phyloP scores from a whole-genome alignment of 2,329 filamentous ascomycete genomes.

The Pezicula rhizophila region DNA sequence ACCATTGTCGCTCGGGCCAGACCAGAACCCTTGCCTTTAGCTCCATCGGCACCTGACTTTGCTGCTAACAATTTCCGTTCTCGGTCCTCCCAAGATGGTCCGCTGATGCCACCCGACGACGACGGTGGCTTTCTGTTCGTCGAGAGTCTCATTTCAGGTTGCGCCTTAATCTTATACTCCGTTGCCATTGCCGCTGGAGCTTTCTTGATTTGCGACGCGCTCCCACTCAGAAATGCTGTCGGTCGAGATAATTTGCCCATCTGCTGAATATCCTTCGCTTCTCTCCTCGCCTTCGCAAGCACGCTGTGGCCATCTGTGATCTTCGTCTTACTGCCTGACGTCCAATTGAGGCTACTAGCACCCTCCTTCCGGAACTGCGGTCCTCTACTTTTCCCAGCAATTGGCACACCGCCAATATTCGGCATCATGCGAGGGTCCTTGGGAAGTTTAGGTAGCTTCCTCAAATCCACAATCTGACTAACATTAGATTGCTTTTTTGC shows the following conservation, averaged over 20 bases:
- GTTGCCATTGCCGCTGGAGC: slow-evolving; percentile 50
- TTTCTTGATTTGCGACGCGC: slow-evolving; percentile 32
- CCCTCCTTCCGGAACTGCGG: slow-evolving; percentile 21
- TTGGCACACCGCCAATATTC: slow-evolving; percentile 27
- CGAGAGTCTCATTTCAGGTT: slow-evolving; percentile 29
- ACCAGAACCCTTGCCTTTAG: background rate
- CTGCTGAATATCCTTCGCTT: slow-evolving; percentile 47
- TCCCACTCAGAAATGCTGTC: slow-evolving; percentile 28
- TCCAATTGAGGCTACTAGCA: slow-evolving; percentile 36
- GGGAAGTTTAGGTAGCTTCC: slow-evolving; percentile 38
- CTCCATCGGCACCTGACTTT: slow-evolving; percentile 10
- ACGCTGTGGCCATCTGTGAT: slow-evolving; percentile 45
- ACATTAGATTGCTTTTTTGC: slow-evolving; percentile 51
- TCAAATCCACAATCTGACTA: slow-evolving; percentile 49
- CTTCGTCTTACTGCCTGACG: slow-evolving; percentile 45
- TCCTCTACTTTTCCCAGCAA: slow-evolving; percentile 17
- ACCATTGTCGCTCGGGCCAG: slow-evolving; percentile 12
- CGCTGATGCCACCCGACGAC: slow-evolving; percentile 10
- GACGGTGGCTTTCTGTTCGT: slow-evolving; percentile 18
- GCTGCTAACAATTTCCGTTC: slow-evolving; percentile 27
- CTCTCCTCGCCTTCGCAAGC: slow-evolving; percentile 49
- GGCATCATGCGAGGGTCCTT: slow-evolving; percentile 30
- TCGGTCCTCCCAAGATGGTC: slow-evolving; percentile 27
- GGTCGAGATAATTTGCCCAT: slow-evolving; percentile 41
- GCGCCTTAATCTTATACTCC: slow-evolving; percentile 40